These are phyloP conservation scores for Roridomyces roridus DNA, from an alignment of 768 basidiomycete genomes.

Conservation along the genomic window DNA sequence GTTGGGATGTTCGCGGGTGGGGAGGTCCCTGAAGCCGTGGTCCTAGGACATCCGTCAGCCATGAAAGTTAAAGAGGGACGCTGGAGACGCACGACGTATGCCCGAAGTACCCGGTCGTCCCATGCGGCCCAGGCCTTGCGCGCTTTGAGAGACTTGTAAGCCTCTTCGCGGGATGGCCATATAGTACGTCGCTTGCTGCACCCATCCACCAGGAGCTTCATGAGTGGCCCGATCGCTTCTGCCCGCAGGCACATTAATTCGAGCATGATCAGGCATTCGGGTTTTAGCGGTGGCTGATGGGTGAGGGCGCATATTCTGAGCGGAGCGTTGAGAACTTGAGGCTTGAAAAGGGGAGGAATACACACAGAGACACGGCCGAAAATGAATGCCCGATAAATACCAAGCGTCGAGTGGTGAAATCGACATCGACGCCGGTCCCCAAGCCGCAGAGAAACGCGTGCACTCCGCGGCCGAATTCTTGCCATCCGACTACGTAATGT, in stretches of 20 bases:
- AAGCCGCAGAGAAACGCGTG: slow-evolving; percentile 55
- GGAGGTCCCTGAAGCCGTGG: slow-evolving; percentile 46
- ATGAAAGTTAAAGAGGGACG: background rate
- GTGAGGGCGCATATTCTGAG: slow-evolving; percentile 48
- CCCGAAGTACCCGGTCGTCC: slow-evolving; percentile 54
- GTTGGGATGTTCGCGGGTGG: slow-evolving; percentile 49
- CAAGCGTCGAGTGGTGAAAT: slow-evolving; percentile 52
- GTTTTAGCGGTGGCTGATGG: slow-evolving; percentile 45
- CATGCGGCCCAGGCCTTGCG: slow-evolving; percentile 51
- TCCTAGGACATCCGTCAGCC: slow-evolving; percentile 41
- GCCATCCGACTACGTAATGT: slow-evolving; percentile 50
- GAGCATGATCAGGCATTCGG: slow-evolving; percentile 46
- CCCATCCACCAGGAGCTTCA: slow-evolving; percentile 34
- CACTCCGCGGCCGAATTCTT: slow-evolving; percentile 55
- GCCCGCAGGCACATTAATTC: slow-evolving; percentile 49
- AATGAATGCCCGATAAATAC: slow-evolving; percentile 64
- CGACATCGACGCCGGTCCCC: slow-evolving; percentile 54
- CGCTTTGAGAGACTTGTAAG: slow-evolving; percentile 43
- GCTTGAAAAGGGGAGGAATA: background rate
- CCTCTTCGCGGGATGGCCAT: slow-evolving; percentile 59
- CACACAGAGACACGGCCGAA: slow-evolving; percentile 54
- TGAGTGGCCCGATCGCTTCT: slow-evolving; percentile 15
- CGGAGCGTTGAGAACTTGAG: background rate
- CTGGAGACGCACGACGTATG: slow-evolving; percentile 45
- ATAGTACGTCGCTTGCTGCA: slow-evolving; percentile 51